These are phyloP conservation scores for Fusarium torreyae DNA, from an alignment of 2,329 filamentous ascomycete species.

Conservation along the genomic window DNA sequence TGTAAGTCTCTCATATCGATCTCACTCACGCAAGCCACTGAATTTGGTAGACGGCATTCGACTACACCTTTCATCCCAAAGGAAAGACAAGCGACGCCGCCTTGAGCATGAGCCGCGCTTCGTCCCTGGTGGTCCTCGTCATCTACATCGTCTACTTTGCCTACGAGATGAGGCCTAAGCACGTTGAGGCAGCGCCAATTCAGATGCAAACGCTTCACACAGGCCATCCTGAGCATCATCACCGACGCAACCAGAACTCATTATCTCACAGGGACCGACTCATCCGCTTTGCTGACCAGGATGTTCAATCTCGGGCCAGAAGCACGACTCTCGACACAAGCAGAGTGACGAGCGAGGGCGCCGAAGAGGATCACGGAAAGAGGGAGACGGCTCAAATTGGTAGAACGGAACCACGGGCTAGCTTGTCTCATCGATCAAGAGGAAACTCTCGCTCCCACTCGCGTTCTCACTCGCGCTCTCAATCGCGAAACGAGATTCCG, in stretches of 20 bases:
- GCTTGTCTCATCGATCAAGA: conserved; percentile 41
- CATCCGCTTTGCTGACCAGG: conserved; percentile 53
- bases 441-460: conserved; percentile 48
- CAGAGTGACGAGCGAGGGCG: conserved; percentile 10
- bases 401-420: conserved; percentile 15
- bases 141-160: conserved; percentile 82
- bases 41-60: conserved; percentile 58
- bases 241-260: conserved; percentile 25
- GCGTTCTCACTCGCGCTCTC: conserved; percentile 36
- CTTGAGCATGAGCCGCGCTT: conserved; percentile 82
- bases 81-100: conserved; percentile 72
- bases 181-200: conserved; percentile 77
- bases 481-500: conserved; percentile 44
- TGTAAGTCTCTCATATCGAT: conserved; percentile 38
- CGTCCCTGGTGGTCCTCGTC: conserved; percentile 80
- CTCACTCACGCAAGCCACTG: accelerated
- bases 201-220: conserved; percentile 74
- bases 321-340: conserved; percentile 38
- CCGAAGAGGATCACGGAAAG: conserved; percentile 23
- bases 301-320: conserved; percentile 24
- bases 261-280: conserved; percentile 41
- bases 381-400: conserved; percentile 8
- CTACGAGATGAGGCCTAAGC: conserved; percentile 80
- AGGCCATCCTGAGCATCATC: conserved; percentile 3
- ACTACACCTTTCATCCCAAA: conserved; percentile 68